Base-by-base conservation (phyloP, 805 yeast genomes). In the Cyberlindnera samutprakarnensis region DNA sequence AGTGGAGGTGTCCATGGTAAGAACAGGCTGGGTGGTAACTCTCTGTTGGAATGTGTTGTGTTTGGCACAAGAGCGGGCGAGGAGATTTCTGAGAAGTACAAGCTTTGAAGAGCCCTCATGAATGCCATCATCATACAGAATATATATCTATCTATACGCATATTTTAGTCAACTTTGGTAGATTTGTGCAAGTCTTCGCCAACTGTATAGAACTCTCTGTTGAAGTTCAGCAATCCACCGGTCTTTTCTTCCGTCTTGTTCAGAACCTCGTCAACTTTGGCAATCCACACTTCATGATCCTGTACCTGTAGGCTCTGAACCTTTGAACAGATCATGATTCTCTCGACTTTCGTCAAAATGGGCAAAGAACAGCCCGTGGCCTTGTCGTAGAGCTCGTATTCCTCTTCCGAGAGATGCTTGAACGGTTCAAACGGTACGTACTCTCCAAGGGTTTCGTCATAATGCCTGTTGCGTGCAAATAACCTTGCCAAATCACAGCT, bases 281-380 rank as follows among this genome's bases (percentile, higher is more conserved):
- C 95, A 5, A 87, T 74, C 92, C 96, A 85, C 4, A 90, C 75
- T 51, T 88, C 95, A 57, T 90, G 97, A 49, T 82, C 86, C 38
- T 82, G 87, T 1, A 86, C 78, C 9, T 53, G 53, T 31, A 81
- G 66, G 4, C 68, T 71, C 17, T 64, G 59, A 27, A 55, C 60
- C 32, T 70, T 71, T 33, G 69, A 62, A 51, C 92, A 83, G 14
- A 83, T 68, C 39, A 83, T 57, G 2, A 76, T 70, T 28, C 75
- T 59, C 40, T 78, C 87, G 21, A 75, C 67, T 16, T 69, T 63
- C 15, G 60, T 61, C 36, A 83, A 46, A 0, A 82, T 57, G 0
- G 94, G 92, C 6, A 58, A 30, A 2, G 47, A 9, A 30, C 40
- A 30, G 1, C 37, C 41, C 4, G 39, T 15, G 2, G 39, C 48